phyloP scores from a whole-genome alignment of 1,284 basidiomycete species.

The Moesziomyces sp. region DNA sequence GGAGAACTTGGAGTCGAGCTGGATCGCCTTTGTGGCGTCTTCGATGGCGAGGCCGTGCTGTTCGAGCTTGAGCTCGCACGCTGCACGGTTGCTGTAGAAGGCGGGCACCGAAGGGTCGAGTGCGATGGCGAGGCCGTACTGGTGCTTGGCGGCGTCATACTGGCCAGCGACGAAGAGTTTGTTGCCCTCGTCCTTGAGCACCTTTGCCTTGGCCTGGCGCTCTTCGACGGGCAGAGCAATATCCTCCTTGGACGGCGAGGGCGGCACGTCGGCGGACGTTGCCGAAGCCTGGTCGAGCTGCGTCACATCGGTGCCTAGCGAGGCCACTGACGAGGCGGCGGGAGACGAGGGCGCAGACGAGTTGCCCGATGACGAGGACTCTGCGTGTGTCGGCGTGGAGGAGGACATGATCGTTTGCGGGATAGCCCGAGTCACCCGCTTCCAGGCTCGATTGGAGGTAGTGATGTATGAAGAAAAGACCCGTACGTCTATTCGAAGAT shows the following conservation, averaged over 20 bases:
- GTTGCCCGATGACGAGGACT: constrained; percentile 21
- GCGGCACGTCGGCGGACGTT: constrained; percentile 57
- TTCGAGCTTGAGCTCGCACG: constrained; percentile 66
- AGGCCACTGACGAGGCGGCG: constrained; percentile 32
- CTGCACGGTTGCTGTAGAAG: constrained; percentile 64
- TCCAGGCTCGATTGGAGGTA: too few species aligned
- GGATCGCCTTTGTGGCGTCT: constrained; percentile 77
- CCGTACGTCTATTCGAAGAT: too few species aligned
- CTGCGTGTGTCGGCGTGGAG: constrained; percentile 14
- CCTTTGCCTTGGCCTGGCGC: constrained; percentile 42
- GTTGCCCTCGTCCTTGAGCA: constrained; percentile 62
- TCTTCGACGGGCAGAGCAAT: constrained; percentile 47
- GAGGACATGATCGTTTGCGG: constrained; percentile 11
- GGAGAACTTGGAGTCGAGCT: constrained; percentile 87
- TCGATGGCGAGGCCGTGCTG: constrained; percentile 67
- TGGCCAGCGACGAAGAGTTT: constrained; percentile 56
- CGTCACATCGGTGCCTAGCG: constrained; percentile 30
- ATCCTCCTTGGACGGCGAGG: constrained; percentile 45
- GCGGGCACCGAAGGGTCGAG: constrained; percentile 56
- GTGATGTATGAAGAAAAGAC: too few species aligned
- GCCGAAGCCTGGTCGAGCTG: constrained; percentile 49
- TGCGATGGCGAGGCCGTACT: constrained; percentile 59
- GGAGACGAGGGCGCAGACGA: constrained; percentile 37
- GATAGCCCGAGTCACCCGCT: neutral
- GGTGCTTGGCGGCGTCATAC: constrained; percentile 59